Base-by-base conservation (phyloP, 345 rosid species). In the Acer saccharum region DNA sequence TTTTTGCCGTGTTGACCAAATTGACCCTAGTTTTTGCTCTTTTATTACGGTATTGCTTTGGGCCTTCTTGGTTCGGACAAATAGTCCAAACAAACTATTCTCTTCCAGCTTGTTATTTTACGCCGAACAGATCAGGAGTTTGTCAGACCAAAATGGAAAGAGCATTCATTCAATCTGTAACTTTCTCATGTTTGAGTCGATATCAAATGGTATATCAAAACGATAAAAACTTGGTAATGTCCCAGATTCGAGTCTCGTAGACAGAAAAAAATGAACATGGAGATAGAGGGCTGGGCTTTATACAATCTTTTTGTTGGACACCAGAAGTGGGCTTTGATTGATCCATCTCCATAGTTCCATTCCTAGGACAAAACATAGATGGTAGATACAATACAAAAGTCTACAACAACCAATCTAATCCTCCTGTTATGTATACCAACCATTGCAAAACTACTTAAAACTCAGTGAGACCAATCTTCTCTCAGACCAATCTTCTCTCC, bases 11-110 rank as follows among this genome's bases (percentile, higher is more conserved):
- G 11, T 72, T 76, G 39, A 81, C 78, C 11, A 71, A 72, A 75
- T 32, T 80, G 17, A 66, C 89, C 89, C 63, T 35, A 7, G 0
- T 25, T 0, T 46, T 75, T 68, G 48, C 66, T 2, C 11, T 23
- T 43, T 74, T 35, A 58, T 82, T 73, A 11, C 79, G 35, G 57
- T 10, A 11, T 64, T 46, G 20, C 13, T 3, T 63, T 23, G 54
- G 55, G 39, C 67, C 32, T 17, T 21, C 50, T 32, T 18, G 12
- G 25, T 60, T 39, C 11, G 50, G 12, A 14, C 25, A 18, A 25
- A 4, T 27, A 52, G 74, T 63, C 74, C 74, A 29, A 52, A 27
- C 10, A 61, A 23, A 20, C 63, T 7, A 18, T 1, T 43, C 39
- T 4, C 32, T 35, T 35, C 39, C 6, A 0, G 6, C 3, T 35